Evolutionary conservation across 495 filamentous ascomycete species (phyloP).

Genomic region (Neurospora intermedia): DNA sequence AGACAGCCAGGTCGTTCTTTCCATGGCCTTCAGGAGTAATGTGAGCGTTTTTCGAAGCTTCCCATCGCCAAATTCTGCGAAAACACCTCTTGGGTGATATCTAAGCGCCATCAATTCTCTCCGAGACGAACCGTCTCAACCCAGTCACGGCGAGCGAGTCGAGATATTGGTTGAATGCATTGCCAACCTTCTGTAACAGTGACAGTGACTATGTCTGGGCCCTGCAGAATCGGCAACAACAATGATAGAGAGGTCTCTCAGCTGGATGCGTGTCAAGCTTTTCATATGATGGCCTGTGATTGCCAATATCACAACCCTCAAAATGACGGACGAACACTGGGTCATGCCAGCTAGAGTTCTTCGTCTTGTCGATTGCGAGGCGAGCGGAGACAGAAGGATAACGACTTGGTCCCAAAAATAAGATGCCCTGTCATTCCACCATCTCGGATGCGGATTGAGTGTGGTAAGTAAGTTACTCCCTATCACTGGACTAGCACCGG

Average conservation of each 20-base stretch:
- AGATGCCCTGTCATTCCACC: not conserved
- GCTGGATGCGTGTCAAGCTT: not conserved
- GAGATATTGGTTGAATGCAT: conserved; percentile 10
- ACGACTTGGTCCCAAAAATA: not conserved
- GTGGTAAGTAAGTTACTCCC: not conserved
- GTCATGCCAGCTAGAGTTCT: not conserved
- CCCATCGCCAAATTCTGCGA: not conserved
- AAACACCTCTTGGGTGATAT: not conserved
- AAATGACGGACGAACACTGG: not conserved
- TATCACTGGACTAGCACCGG: not conserved
- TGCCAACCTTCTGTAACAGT: conserved; percentile 8
- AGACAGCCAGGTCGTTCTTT: not conserved
- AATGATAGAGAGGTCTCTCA: not conserved
- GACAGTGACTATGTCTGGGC: conserved; percentile 13
- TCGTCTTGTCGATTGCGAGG: not conserved
- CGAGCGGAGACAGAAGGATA: not conserved
- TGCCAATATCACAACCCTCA: not conserved
- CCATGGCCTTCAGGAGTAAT: not conserved
- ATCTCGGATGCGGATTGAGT: not conserved
- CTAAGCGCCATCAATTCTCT: conserved; percentile 1
- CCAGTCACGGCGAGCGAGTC: not conserved
- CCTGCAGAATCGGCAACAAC: not conserved
- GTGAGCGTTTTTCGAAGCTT: not conserved
- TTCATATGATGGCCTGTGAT: not conserved
- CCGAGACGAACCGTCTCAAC: not conserved